phyloP scores from a whole-genome alignment of 768 basidiomycete species.

The Leucosporidium scottii region DNA sequence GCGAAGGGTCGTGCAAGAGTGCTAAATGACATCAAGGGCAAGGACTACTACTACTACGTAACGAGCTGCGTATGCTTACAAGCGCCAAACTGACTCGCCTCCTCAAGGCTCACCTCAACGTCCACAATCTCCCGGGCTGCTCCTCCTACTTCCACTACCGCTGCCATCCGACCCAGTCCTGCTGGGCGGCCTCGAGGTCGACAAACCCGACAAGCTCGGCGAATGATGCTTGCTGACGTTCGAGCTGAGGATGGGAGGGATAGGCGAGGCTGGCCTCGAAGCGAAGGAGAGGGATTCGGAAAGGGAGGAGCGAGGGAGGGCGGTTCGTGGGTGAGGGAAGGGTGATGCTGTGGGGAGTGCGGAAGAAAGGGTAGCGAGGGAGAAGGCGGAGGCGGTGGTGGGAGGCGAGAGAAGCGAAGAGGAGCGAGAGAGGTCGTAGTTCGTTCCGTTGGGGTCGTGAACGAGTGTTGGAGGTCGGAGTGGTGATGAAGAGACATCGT shows the following conservation, averaged over 20 bases:
- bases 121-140: not conserved
- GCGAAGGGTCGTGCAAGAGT: too few species aligned
- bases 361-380: too few species aligned
- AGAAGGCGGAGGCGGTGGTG: not conserved
- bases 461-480: not conserved
- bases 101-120: too few species aligned
- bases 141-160: not conserved
- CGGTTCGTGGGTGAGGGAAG: not conserved
- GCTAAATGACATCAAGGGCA: too few species aligned
- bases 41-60: too few species aligned
- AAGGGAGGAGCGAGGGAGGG: not conserved
- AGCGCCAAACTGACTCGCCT: too few species aligned
- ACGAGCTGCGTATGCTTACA: too few species aligned
- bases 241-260: not conserved
- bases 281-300: not conserved
- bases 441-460: too few species aligned
- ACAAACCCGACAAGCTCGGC: not conserved
- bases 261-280: not conserved
- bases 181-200: conserved; percentile 1
- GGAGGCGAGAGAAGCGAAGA: too few species aligned
- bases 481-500: not conserved
- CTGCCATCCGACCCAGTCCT: not conserved
- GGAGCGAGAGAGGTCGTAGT: too few species aligned
- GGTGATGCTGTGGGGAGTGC: not conserved
- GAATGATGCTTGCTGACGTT: not conserved